A percentile compares a stretch with the other conserved stretches of the same genome.
phyloP scores from a whole-genome alignment of 23 red algal species.

The Chondrus crispus region DNA sequence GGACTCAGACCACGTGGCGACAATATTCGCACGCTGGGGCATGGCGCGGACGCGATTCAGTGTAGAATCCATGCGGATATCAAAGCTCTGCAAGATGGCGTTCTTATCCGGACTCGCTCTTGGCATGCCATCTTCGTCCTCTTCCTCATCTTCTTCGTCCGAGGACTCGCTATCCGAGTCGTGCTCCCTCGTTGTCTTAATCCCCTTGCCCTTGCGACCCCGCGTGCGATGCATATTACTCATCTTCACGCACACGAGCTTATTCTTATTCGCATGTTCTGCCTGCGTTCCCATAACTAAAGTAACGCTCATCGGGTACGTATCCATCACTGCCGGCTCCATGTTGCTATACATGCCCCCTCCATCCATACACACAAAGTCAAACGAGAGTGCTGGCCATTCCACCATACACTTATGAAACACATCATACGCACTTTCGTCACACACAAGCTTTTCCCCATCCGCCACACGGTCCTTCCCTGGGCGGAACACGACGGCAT shows the following conservation, averaged over 20 bases:
- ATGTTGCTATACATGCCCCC: slow-evolving; percentile 22
- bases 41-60: slow-evolving; percentile 75
- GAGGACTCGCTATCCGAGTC: slow-evolving; percentile 34
- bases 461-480: slow-evolving; percentile 50
- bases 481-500: slow-evolving; percentile 51
- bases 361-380: slow-evolving; percentile 19
- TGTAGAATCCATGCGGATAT: slow-evolving; percentile 52
- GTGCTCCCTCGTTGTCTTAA: neutral
- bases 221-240: slow-evolving; percentile 43
- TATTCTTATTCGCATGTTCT: slow-evolving; percentile 29
- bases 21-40: slow-evolving; percentile 74
- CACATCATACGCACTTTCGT: slow-evolving; percentile 66
- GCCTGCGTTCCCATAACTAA: slow-evolving; percentile 77
- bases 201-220: neutral
- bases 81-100: slow-evolving; percentile 32
- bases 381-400: slow-evolving; percentile 84
- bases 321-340: neutral
- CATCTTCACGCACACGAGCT: slow-evolving; percentile 61
- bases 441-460: slow-evolving; percentile 62
- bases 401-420: slow-evolving; percentile 34
- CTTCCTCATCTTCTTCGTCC: slow-evolving; percentile 33
- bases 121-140: neutral
- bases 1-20: slow-evolving; percentile 62
- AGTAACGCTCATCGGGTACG: slow-evolving; percentile 54
- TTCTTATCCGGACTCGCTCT: neutral